Conservation (phyloP, 75 land plant genomes). For the Sequoiadendron giganteum region DNA sequence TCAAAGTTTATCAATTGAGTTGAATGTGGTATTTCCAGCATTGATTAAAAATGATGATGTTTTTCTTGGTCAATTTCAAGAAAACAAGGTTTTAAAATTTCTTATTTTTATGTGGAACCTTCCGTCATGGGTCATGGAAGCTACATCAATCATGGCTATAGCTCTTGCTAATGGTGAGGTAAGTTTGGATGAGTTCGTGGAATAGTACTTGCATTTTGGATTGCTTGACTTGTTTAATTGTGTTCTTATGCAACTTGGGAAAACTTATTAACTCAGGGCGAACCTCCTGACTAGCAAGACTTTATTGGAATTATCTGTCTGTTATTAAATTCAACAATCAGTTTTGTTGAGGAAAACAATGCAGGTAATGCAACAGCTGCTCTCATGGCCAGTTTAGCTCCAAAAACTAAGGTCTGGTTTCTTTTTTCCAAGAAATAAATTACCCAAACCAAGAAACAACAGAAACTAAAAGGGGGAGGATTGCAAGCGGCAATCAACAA, state of each 20-base stretch:
- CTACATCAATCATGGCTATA: conserved; percentile 77
- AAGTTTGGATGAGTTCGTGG: conserved; percentile 1
- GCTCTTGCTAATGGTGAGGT: conserved; percentile 72
- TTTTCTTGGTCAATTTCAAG: conserved; percentile 25
- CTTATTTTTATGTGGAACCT: conserved; percentile 80
- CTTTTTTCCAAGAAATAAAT: neutral
- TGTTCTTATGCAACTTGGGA: neutral
- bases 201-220: neutral
- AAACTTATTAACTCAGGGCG: conserved; percentile 33
- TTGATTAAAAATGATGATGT: neutral
- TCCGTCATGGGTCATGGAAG: conserved; percentile 79
- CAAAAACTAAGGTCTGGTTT: conserved; percentile 60
- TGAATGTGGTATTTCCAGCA: neutral
- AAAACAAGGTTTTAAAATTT: conserved; percentile 60
- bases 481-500: neutral
- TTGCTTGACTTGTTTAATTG: neutral
- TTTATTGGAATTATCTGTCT: conserved; percentile 67
- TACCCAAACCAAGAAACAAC: neutral
- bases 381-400: conserved; percentile 79
- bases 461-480: neutral
- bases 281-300: conserved; percentile 82
- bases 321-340: conserved; percentile 73
- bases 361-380: conserved; percentile 86
- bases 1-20: too few species aligned
- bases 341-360: conserved; percentile 84